A percentile compares a stretch with the other conserved stretches of the same genome.
phyloP scores from a whole-genome alignment of 1,284 basidiomycete species.

The Fistulina hepatica region DNA sequence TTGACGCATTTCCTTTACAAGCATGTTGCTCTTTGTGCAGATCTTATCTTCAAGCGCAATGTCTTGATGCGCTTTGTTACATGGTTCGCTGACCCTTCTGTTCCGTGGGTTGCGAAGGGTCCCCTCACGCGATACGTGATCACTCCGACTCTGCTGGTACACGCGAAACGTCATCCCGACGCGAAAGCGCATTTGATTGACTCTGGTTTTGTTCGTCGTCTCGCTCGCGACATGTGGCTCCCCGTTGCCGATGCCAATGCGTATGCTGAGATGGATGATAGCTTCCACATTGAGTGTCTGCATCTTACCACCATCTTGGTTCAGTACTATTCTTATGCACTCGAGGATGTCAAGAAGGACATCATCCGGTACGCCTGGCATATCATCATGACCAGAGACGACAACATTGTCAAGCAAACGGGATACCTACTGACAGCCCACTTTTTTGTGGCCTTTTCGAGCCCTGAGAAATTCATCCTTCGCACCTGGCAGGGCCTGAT shows the following conservation, averaged over 20 bases:
- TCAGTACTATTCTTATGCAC: constrained; percentile 68
- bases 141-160: constrained; percentile 80
- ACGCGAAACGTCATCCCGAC: constrained; percentile 48
- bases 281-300: constrained; percentile 83
- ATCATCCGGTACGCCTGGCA: constrained; percentile 95
- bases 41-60: constrained; percentile 66
- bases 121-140: constrained; percentile 75
- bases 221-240: constrained; percentile 76
- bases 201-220: constrained; percentile 52
- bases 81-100: constrained; percentile 65
- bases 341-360: constrained; percentile 82
- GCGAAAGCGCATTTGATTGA: constrained; percentile 56
- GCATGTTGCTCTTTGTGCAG: constrained; percentile 64
- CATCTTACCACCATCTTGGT: constrained; percentile 88
- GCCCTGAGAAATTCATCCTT: constrained; percentile 87
- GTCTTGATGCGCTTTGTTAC: constrained; percentile 79
- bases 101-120: constrained; percentile 38
- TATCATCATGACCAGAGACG: constrained; percentile 73
- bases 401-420: constrained; percentile 89
- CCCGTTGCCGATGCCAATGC: constrained; percentile 56
- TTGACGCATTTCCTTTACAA: constrained; percentile 85
- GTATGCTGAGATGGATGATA: constrained; percentile 72
- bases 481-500: constrained; percentile 94
- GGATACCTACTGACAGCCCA: constrained; percentile 90
- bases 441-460: constrained; percentile 88